phyloP scores from a whole-genome alignment of 495 filamentous ascomycete genomes.

The Xylaria scruposa region DNA sequence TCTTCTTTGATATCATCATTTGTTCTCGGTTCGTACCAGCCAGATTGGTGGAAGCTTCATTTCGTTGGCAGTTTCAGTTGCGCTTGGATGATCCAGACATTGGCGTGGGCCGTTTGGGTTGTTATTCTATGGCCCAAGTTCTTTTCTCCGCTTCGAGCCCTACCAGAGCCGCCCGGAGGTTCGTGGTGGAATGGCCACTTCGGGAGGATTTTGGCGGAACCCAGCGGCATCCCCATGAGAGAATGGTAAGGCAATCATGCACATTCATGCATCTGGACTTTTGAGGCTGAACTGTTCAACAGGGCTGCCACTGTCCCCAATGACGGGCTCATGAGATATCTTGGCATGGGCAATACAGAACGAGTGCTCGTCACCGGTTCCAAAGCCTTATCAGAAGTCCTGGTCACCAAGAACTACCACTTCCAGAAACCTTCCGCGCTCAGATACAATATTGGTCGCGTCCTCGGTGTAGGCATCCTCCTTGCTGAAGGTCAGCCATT shows the following conservation, averaged over 20 bases:
- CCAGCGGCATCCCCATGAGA: conserved; percentile 66
- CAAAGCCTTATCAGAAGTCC: conserved; percentile 70
- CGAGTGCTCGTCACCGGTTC: conserved; percentile 70
- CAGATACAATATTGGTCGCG: conserved; percentile 60
- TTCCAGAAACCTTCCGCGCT: conserved; percentile 75
- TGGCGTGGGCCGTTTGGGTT: conserved; percentile 50
- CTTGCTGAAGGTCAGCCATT: conserved; percentile 67
- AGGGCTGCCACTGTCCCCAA: conserved; percentile 79
- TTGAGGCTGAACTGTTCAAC: conserved; percentile 26
- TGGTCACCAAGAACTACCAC: conserved; percentile 75
- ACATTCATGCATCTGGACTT: conserved; percentile 5
- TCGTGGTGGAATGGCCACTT: conserved; percentile 63
- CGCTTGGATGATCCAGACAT: conserved; percentile 37
- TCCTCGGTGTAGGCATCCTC: conserved; percentile 78
- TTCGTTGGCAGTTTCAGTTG: conserved; percentile 36
- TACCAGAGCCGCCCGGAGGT: conserved; percentile 62
- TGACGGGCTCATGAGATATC: conserved; percentile 83
- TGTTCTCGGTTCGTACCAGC: conserved; percentile 38
- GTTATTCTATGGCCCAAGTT: conserved; percentile 72
- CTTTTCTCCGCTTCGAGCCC: conserved; percentile 71
- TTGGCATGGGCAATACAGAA: conserved; percentile 71
- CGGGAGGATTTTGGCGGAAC: conserved; percentile 58
- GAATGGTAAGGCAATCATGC: conserved; percentile 59
- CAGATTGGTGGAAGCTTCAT: conserved; percentile 35
- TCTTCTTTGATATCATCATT: conserved; percentile 42